Evolutionary conservation across 768 basidiomycete species (phyloP).

Genomic region (Tylopilus balloui): DNA sequence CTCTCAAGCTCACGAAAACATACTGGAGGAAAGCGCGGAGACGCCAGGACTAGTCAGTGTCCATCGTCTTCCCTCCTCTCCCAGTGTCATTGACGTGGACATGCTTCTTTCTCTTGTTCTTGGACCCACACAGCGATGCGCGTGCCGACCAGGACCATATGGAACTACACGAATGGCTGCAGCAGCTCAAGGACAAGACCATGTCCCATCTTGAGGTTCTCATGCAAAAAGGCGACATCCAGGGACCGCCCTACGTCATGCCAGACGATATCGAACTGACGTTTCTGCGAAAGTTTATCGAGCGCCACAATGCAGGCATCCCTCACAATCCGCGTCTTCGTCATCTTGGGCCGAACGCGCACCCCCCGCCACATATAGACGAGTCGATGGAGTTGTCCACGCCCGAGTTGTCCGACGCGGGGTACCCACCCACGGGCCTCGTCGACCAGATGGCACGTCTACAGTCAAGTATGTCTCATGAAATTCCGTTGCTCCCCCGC

Average conservation of each 20-base stretch:
- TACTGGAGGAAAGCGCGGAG: slow-evolving; percentile 81
- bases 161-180: slow-evolving; percentile 85
- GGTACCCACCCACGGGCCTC: slow-evolving; percentile 27
- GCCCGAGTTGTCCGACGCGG: slow-evolving; percentile 33
- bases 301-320: slow-evolving; percentile 68
- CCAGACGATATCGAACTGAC: slow-evolving; percentile 72
- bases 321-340: slow-evolving; percentile 80
- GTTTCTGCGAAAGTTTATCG: slow-evolving; percentile 79
- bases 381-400: slow-evolving; percentile 34
- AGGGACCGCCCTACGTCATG: slow-evolving; percentile 79
- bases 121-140: slow-evolving; percentile 42
- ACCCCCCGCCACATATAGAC: slow-evolving; percentile 32
- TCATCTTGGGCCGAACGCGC: slow-evolving; percentile 37
- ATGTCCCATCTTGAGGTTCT: slow-evolving; percentile 84
- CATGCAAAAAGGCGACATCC: slow-evolving; percentile 86
- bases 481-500: too few species aligned
- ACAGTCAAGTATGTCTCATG: slow-evolving; percentile 35
- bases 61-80: background rate
- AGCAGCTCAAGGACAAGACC: slow-evolving; percentile 83
- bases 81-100: slow-evolving; percentile 9
- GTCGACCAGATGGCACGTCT: slow-evolving; percentile 34
- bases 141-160: slow-evolving; percentile 86
- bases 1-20: slow-evolving; percentile 79
- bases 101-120: background rate
- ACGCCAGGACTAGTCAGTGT: slow-evolving; percentile 61